Evolutionary conservation across 768 basidiomycete genomes (phyloP), one percentile per base, ranked within the genome.

Genomic region (Sporobolomyces phaffii): DNA sequence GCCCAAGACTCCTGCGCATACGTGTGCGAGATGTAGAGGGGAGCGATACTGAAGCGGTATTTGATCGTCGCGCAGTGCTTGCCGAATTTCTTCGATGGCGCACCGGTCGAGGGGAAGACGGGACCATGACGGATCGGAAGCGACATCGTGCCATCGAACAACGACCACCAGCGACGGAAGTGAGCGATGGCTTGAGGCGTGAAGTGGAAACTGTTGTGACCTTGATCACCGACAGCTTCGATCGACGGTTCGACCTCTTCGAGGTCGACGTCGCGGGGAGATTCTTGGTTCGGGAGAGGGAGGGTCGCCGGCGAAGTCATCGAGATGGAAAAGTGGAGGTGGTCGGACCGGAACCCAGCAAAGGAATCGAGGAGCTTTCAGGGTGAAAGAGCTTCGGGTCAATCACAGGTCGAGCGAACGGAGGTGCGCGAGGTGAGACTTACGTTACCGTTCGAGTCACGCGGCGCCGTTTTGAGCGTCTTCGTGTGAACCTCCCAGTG

Each of bases 161-260:
- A 80, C 43, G 81, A 81, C 84, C 89, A 93, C 93, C 92, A 96
- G 2, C 87, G 83, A 84, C 87, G 90, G 79, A 98, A 98, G 77
- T 91, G 89, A 2, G 89, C 82, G 73, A 91, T 91, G 3, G 85
- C 81, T 70, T 87, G 86, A 0, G 92, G 90, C 3, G 87, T 89
- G 36, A 94, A 83, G 77, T 98, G 88, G 60, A 97, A 79, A 72
- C 83, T 89, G 78, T 86, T 93, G 38, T 83, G 80, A 40, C 74
- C 74, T 17, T 69, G 70, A 11, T 68, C 69, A 68, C 72, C 76
- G 38, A 31, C 44, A 28, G 43, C 38, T 38, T 65, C 48, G 20
- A 33, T 28, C 5, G 54, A 17, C 0, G 48, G 41, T 24, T 58
- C 26, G 50, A 40, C 17, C 17, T 44, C 9, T 31, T 40, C 60